Evolutionary conservation across 345 rosid species (phyloP), one percentile per base, ranked within the genome.

Genomic region (Corymbia maculata): DNA sequence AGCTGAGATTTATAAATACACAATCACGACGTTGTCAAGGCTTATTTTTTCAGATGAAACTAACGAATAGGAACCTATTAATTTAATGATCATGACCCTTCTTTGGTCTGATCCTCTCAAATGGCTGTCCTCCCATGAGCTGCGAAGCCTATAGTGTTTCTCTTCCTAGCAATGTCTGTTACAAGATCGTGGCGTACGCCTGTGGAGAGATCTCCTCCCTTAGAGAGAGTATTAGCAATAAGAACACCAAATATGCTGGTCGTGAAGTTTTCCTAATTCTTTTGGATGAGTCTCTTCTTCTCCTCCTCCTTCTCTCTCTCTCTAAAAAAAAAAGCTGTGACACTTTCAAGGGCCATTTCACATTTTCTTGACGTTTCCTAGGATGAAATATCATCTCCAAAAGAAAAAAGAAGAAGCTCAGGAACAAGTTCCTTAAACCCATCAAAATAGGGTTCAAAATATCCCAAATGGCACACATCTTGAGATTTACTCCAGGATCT

Each of bases 351-450:
- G 47, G 89, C 61, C 64, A 88, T 90, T 52, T 88, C 49, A 42
- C 87, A 88, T 90, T 89, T 87, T 85, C 86, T 88, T 53, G 79
- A 88, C 88, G 44, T 88, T 90, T 87, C 88, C 86, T 87, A 15
- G 44, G 28, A 17, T 30, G 64, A 19, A 75, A 75, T 42, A 14
- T 75, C 28, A 75, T 75, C 47, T 75, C 49, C 49, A 75, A 10
- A 11, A 75, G 26, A 42, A 75, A 21, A 42, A 42, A 59, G 13
- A 52, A 36, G 42, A 36, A 75, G 19, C 26, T 21, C 26, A 45
- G 28, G 82, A 21, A 42, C 49, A 42, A n/a, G 47, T 85, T 17
- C 87, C 57, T 26, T 50, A 50, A 50, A 85, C 15, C 42, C 24
- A 51, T 85, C 70, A 85, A 79, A 44, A 66, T 85, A 53, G 90